Base-by-base conservation (phyloP, 2,329 filamentous ascomycete genomes). In the Neurospora sp. region DNA sequence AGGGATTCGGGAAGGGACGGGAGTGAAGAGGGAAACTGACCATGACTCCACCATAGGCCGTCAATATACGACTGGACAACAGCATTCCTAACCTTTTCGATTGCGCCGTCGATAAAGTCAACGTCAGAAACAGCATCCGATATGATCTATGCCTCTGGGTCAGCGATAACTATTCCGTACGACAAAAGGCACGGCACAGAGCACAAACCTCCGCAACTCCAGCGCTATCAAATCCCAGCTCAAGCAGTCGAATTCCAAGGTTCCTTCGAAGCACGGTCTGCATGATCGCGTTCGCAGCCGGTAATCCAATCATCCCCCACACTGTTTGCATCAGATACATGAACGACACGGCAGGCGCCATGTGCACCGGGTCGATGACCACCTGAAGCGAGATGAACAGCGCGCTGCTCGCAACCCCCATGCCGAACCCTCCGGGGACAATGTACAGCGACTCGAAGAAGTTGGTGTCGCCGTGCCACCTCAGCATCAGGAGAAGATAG, bases 381-480 rank as follows among this genome's bases (percentile, higher is more conserved):
- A 78, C 80, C 68, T 83, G 82, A 1, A 83, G 74, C 0, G 80
- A 78, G 69, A 83, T 80, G 70, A 83, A 83, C 0, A 82, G 75
- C 3, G 80, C 80, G 36, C 79, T 81, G 33, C 80, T 78, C 0
- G 79, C 79, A 8, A 83, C 77, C 1, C 82, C 82, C 0, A 77
- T 80, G 19, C 81, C 81, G 37, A 83, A 77, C 4, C 82, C 82
- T 66, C 79, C 79, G 0, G 88, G 87, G 5, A 88, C 78, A 33
- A 90, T 88, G 70, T 88, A 87, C 0, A 90, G 75, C 0, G 86
- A 86, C 72, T 89, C 86, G 71, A 79, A 79, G 73, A 83, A 82
- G 8, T 82, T 83, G 0, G 87, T 90, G 39, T 87, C 72, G 0
- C 88, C 89, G 11, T 85, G 82, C 89, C 89, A 91, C 28, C 83